Percentiles rank a stretch among this genome's conserved stretches.
phyloP scores from a whole-genome alignment of 495 filamentous ascomycete genomes.

The Clohesyomyces aquaticus region DNA sequence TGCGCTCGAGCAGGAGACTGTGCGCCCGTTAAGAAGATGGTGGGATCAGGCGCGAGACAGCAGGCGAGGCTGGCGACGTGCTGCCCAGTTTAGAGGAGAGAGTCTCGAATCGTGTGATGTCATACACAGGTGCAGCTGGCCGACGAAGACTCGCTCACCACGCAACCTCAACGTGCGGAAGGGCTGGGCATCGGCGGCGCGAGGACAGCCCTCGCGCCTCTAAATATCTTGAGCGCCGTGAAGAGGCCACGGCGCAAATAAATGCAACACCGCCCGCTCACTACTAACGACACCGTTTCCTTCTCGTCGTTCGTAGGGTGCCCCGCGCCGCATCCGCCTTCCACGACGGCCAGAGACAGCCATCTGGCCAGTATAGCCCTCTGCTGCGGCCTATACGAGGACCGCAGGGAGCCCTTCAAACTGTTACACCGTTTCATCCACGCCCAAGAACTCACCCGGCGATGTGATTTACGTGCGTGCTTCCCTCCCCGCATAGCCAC shows the following conservation, averaged over 20 bases:
- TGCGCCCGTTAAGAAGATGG: not conserved
- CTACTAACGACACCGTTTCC: slow-evolving; percentile 12
- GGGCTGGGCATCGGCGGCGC: not conserved
- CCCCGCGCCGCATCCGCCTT: slow-evolving; percentile 29
- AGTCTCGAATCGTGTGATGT: slow-evolving; percentile 24
- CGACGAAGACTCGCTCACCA: not conserved
- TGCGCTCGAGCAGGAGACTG: slow-evolving; percentile 5
- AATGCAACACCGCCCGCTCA: not conserved
- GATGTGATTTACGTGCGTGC: slow-evolving; percentile 4
- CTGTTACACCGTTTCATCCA: slow-evolving; percentile 24
- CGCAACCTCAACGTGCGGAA: not conserved
- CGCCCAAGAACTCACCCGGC: slow-evolving; percentile 21
- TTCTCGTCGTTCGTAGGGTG: slow-evolving; percentile 4
- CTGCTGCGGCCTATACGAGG: not conserved
- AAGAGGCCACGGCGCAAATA: slow-evolving; percentile 24
- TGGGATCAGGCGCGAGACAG: slow-evolving; percentile 30
- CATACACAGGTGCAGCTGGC: not conserved
- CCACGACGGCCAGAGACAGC: not conserved
- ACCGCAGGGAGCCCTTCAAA: not conserved
- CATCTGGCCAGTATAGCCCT: not conserved
- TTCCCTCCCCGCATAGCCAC: slow-evolving; percentile 26
- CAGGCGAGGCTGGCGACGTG: slow-evolving; percentile 20
- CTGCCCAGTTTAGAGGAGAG: slow-evolving; percentile 26
- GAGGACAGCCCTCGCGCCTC: not conserved
- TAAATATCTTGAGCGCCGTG: slow-evolving; percentile 1